A percentile compares a stretch with the other conserved stretches of the same genome.
Conservation (phyloP, 345 rosid genomes). For the Eucalyptus sp. region DNA sequence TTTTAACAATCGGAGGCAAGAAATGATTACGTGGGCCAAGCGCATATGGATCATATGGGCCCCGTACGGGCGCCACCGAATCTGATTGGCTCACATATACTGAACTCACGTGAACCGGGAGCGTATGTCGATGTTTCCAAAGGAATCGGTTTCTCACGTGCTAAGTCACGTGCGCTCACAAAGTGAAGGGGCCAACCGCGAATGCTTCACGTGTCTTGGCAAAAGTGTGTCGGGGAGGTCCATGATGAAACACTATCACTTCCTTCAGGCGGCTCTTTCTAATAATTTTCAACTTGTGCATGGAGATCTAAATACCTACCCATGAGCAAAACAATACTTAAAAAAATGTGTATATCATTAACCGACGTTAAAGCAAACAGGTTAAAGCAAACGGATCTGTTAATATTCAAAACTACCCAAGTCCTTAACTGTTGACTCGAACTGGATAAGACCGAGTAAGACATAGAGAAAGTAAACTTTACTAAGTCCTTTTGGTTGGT, state of each 20-base stretch:
- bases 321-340: not conserved
- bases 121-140: not conserved
- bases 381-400: not conserved
- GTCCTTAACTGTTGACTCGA: not conserved
- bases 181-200: not conserved
- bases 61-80: not conserved
- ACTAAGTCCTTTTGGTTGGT: not conserved
- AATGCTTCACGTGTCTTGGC: not conserved
- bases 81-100: not conserved
- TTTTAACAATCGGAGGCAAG: not conserved
- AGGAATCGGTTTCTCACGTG: not conserved
- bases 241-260: accelerated
- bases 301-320: not conserved
- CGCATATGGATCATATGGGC: not conserved
- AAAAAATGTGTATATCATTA: not conserved
- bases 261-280: not conserved
- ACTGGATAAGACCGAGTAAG: not conserved
- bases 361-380: not conserved
- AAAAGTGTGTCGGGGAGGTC: not conserved
- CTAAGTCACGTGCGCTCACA: not conserved
- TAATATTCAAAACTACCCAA: not conserved
- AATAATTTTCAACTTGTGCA: not conserved
- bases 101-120: not conserved
- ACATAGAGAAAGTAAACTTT: not conserved
- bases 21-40: not conserved